phyloP scores from a whole-genome alignment of 73 alveolate genomes.

The Loxodes magnus region DNA sequence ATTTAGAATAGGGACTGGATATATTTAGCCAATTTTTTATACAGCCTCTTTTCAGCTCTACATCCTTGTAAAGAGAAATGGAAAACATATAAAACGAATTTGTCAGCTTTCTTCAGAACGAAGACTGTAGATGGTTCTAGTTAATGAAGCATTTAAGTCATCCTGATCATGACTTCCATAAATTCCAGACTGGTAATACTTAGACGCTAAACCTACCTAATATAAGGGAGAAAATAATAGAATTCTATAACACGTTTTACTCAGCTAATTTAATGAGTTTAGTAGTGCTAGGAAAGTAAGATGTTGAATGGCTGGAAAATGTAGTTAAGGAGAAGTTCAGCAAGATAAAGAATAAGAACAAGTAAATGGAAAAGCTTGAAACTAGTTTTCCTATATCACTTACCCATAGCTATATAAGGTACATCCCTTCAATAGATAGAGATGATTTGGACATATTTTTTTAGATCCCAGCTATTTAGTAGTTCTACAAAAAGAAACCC shows the following conservation, averaged over 20 bases:
- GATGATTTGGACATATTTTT: slow-evolving; percentile 33
- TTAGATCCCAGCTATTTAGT: slow-evolving; percentile 38
- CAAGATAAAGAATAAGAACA: slow-evolving; percentile 32
- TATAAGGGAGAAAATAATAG: slow-evolving; percentile 60
- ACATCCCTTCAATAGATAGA: slow-evolving; percentile 53
- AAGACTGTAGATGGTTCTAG: slow-evolving; percentile 50
- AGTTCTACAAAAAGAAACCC: slow-evolving; percentile 61
- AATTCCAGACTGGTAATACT: slow-evolving; percentile 73
- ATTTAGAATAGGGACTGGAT: slow-evolving; percentile 44
- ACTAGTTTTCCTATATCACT: slow-evolving; percentile 24
- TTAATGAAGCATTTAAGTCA: slow-evolving; percentile 35
- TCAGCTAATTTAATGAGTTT: slow-evolving; percentile 76
- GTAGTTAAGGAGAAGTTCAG: slow-evolving; percentile 52
- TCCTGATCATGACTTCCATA: slow-evolving; percentile 41
- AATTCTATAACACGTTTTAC: slow-evolving; percentile 64
- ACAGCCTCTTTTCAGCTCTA: slow-evolving; percentile 50
- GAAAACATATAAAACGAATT: slow-evolving; percentile 86
- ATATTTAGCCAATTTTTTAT: slow-evolving; percentile 60
- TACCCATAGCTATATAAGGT: slow-evolving; percentile 38
- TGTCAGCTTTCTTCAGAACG: slow-evolving; percentile 46
- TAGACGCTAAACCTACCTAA: slow-evolving; percentile 56
- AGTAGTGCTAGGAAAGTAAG: slow-evolving; percentile 52
- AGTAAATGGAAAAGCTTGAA: slow-evolving; percentile 16
- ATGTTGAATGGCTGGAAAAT: slow-evolving; percentile 41
- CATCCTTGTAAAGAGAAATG: slow-evolving; percentile 79